phyloP scores from a whole-genome alignment of 1,139 yeast species.

The Martiniozyma asiatica region DNA sequence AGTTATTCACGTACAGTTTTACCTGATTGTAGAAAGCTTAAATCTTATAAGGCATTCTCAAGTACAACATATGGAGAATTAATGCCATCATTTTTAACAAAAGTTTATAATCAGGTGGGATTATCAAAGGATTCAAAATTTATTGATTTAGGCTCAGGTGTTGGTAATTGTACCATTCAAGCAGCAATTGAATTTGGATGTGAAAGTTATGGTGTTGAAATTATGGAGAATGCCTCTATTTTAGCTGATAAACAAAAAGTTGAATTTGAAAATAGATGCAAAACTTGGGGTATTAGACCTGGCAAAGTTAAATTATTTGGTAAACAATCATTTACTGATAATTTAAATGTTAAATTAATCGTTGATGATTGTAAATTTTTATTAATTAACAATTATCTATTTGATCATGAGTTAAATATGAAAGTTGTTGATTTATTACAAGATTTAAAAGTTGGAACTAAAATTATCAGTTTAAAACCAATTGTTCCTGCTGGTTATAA shows the following conservation, averaged over 20 bases:
- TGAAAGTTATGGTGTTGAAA: conserved; percentile 78
- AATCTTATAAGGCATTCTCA: conserved; percentile 74
- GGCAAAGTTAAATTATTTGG: conserved; percentile 49
- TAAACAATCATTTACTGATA: conserved; percentile 61
- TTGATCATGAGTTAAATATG: conserved; percentile 60
- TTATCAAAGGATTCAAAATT: conserved; percentile 45
- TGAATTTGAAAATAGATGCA: conserved; percentile 48
- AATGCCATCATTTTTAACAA: conserved; percentile 64
- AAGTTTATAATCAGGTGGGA: conserved; percentile 53
- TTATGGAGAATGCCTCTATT: conserved; percentile 71
- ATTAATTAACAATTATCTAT: conserved; percentile 71
- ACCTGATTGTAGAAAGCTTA: conserved; percentile 53
- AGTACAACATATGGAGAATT: conserved; percentile 89
- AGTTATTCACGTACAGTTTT: conserved; percentile 71
- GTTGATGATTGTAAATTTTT: conserved; percentile 60
- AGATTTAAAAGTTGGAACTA: conserved; percentile 62
- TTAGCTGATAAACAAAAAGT: conserved; percentile 49
- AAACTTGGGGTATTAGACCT: conserved; percentile 49
- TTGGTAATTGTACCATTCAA: conserved; percentile 83
- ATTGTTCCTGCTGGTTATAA: conserved; percentile 51
- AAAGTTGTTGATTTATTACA: conserved; percentile 54
- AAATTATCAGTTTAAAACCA: conserved; percentile 67
- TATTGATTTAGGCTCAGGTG: conserved; percentile 84
- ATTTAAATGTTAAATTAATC: conserved; percentile 39
- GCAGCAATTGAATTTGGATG: conserved; percentile 85